phyloP scores from a whole-genome alignment of 306 rosid genomes.

The Datisca glomerata region DNA sequence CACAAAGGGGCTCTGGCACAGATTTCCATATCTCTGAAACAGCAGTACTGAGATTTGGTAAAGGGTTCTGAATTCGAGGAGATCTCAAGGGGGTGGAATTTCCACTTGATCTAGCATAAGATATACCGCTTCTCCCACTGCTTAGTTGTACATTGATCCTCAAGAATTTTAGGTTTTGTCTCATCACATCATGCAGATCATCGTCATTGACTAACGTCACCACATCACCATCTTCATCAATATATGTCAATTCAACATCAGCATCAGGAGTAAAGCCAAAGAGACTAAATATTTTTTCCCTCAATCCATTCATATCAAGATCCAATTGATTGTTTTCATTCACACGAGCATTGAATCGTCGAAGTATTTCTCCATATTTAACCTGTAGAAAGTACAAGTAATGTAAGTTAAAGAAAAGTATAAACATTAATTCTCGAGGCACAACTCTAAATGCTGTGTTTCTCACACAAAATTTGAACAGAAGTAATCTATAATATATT shows the following conservation, averaged over 20 bases:
- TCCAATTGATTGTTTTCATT: conserved; percentile 37
- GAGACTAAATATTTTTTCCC: conserved; percentile 37
- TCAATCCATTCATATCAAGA: conserved; percentile 57
- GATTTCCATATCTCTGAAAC: conserved; percentile 30
- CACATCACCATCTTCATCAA: conserved; percentile 87
- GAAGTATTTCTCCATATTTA: conserved; percentile 50
- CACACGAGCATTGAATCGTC: conserved; percentile 65
- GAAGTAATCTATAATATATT: background rate
- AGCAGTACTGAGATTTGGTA: conserved; percentile 2
- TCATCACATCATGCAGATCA: conserved; percentile 67
- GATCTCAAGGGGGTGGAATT: conserved; percentile 39
- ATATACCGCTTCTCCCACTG: conserved; percentile 17
- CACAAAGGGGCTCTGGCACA: conserved; percentile 40
- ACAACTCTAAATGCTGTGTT: background rate
- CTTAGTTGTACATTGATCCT: conserved; percentile 46
- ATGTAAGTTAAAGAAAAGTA: background rate
- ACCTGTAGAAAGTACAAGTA: conserved; percentile 26
- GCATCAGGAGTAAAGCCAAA: conserved; percentile 40
- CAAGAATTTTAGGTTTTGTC: conserved; percentile 57
- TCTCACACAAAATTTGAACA: background rate
- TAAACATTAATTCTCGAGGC: background rate
- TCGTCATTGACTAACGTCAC: conserved; percentile 70
- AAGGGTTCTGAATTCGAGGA: conserved; percentile 13
- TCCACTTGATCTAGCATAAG: conserved; percentile 37
- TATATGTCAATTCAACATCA: conserved; percentile 42